Evolutionary conservation across 768 basidiomycete genomes (phyloP).

Genomic region (Suillus variegatus): DNA sequence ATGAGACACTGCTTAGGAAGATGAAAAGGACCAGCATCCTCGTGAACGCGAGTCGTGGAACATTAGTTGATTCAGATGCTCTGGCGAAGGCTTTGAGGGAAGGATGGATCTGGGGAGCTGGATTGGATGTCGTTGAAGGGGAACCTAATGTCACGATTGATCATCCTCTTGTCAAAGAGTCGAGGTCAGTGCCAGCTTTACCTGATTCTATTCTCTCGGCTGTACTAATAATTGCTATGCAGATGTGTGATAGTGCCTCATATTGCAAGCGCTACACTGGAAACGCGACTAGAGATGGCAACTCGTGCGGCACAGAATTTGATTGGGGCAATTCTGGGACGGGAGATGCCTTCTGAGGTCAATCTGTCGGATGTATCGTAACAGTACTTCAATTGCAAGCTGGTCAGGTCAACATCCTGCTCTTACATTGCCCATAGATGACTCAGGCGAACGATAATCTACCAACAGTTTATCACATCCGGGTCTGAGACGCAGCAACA

Average conservation of each 20-base stretch:
- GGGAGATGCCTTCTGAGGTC: conserved; percentile 46
- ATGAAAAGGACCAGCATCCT: conserved; percentile 88
- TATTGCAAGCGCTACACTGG: conserved; percentile 85
- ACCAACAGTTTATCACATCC: background rate
- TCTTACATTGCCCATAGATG: background rate
- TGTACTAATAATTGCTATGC: background rate
- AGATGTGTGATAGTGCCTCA: conserved; percentile 88
- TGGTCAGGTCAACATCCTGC: background rate
- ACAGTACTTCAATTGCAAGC: background rate
- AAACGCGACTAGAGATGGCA: conserved; percentile 85
- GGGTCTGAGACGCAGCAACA: background rate
- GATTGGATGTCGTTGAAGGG: conserved; percentile 91
- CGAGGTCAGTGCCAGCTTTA: conserved; percentile 45
- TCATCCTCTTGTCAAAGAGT: conserved; percentile 81
- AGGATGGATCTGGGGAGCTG: conserved; percentile 88
- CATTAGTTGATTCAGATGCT: conserved; percentile 88
- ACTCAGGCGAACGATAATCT: background rate
- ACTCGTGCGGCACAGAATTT: conserved; percentile 70
- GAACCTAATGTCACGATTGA: conserved; percentile 75
- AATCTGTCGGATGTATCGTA: background rate
- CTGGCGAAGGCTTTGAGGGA: conserved; percentile 77
- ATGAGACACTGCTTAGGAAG: conserved; percentile 66
- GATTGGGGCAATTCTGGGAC: conserved; percentile 45
- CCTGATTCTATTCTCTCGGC: conserved; percentile 1
- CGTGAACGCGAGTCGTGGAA: conserved; percentile 85